These are phyloP conservation scores for Cercospora sp. DNA, from an alignment of 2,329 filamentous ascomycete genomes.

Conservation along the genomic window DNA sequence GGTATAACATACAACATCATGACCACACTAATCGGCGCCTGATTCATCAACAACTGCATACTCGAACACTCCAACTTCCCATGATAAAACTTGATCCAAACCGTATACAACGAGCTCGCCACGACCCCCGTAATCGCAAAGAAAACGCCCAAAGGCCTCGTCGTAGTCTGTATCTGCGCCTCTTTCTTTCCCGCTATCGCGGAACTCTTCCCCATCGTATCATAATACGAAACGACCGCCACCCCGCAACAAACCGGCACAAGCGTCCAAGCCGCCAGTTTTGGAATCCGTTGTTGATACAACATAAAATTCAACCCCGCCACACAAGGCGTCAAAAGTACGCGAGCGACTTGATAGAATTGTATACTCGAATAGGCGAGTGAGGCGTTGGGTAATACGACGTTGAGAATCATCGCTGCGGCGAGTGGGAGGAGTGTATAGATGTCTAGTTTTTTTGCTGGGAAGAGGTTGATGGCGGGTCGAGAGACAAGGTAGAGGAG, in stretches of 20 bases:
- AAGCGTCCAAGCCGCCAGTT: slow-evolving; percentile 55
- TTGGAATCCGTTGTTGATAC: slow-evolving; percentile 59
- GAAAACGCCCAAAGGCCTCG: slow-evolving; percentile 59
- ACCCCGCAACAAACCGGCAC: slow-evolving; percentile 64
- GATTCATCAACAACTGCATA: slow-evolving; percentile 69
- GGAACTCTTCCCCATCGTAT: slow-evolving; percentile 47
- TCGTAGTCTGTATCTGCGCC: slow-evolving; percentile 51
- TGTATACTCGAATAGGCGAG: slow-evolving; percentile 67
- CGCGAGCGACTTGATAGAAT: slow-evolving; percentile 69
- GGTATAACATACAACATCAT: slow-evolving; percentile 66
- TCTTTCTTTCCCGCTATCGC: slow-evolving; percentile 34
- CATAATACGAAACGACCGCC: slow-evolving; percentile 67
- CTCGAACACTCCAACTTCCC: slow-evolving; percentile 65
- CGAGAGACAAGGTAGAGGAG: slow-evolving; percentile 64
- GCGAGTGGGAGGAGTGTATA: slow-evolving; percentile 64
- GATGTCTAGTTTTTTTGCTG: slow-evolving; percentile 56
- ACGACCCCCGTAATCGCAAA: slow-evolving; percentile 66
- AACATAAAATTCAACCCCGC: slow-evolving; percentile 65
- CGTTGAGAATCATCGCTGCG: slow-evolving; percentile 66
- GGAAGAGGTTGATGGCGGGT: slow-evolving; percentile 60
- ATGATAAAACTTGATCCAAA: slow-evolving; percentile 67
- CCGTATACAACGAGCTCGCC: slow-evolving; percentile 66
- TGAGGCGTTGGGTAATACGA: slow-evolving; percentile 67
- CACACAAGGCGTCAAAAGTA: slow-evolving; percentile 65
- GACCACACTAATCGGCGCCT: slow-evolving; percentile 63